A percentile compares a stretch with the other conserved stretches of the same genome.
Conservation (phyloP, 2,329 filamentous ascomycete species). For the Calonectria leucothoes region DNA sequence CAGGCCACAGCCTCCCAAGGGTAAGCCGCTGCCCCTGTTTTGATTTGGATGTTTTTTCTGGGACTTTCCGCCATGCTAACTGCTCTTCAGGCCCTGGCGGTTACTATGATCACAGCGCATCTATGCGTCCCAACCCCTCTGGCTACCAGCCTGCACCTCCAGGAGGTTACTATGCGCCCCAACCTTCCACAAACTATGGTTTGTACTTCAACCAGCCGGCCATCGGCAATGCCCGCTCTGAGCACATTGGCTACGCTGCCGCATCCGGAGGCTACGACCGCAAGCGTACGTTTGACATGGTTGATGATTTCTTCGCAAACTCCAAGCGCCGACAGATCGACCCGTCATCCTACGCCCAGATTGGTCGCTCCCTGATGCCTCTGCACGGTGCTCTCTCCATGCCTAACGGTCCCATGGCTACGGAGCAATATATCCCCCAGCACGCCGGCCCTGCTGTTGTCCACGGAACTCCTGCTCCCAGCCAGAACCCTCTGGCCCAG, state of each 20-base stretch:
- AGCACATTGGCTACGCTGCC: constrained; percentile 73
- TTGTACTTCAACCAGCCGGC: constrained; percentile 81
- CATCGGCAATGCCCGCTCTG: constrained; percentile 64
- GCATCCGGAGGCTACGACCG: constrained; percentile 71
- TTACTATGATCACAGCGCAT: constrained; percentile 75
- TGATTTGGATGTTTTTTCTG: constrained; percentile 16
- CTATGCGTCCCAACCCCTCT: constrained; percentile 68
- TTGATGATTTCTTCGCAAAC: constrained; percentile 95
- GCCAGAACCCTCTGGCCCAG: constrained; percentile 69
- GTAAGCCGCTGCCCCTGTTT: constrained; percentile 52
- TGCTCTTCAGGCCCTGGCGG: constrained; percentile 60
- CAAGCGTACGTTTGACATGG: constrained; percentile 86
- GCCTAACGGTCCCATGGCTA: constrained; percentile 60
- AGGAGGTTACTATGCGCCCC: constrained; percentile 67
- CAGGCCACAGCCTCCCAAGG: constrained; percentile 64
- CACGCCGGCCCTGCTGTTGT: constrained; percentile 57
- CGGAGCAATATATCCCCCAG: constrained; percentile 67
- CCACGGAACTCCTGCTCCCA: constrained; percentile 67
- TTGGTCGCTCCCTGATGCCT: constrained; percentile 88
- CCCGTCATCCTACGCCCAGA: constrained; percentile 87
- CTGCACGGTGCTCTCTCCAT: constrained; percentile 79
- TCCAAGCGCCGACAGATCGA: constrained; percentile 93
- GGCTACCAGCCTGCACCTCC: constrained; percentile 66
- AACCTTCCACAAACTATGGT: constrained; percentile 70
- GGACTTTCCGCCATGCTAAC: constrained; percentile 52